Base-by-base conservation (phyloP, 2,329 filamentous ascomycete genomes). In the Tolypocladium ovalisporum region DNA sequence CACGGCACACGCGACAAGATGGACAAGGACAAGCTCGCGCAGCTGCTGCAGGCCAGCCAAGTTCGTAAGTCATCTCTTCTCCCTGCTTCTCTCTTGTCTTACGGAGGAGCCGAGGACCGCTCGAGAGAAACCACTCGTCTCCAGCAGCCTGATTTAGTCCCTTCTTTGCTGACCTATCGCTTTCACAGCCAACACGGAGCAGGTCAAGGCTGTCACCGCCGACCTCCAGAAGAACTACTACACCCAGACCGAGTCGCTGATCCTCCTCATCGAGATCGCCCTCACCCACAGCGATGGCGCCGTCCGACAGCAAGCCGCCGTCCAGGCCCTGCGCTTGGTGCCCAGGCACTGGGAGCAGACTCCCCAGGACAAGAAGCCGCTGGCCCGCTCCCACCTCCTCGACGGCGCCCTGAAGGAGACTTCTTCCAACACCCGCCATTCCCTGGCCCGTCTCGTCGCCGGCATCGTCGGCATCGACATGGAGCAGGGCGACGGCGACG, bases 171-270 rank as follows among this genome's bases (percentile, higher is more conserved):
- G 55, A 56, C 52, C 56, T 55, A 34, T 58, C 52, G 47, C 27
- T 54, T 37, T 36, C 47, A 40, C 68, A 96, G 91, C 94, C 70
- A 87, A 96, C 75, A 96, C 91, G 64, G 85, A 89, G 65, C 85
- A 86, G 75, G 86, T 96, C 73, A 95, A 97, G 82, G 85, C 88
- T 64, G 90, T 92, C 62, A 99, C 93, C 22, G 85, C 88, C 59
- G 86, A 91, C 67, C 84, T 97, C 60, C 92, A 96, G 75, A 94
- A 95, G 75, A 89, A 89, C 75, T 97, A 90, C 80, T 97, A 96
- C 79, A 86, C 85, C 67, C 84, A 90, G 65, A 88, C 93, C 42
- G 84, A 91, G 67, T 90, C 90, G 19, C 84, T 97, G 58, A 81
- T 93, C 57, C 85, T 89, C 66, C 87, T 97, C 61, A 83, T 97